Evolutionary conservation across 495 filamentous ascomycete species (phyloP).

Genomic region (Penicillium pancosmium): DNA sequence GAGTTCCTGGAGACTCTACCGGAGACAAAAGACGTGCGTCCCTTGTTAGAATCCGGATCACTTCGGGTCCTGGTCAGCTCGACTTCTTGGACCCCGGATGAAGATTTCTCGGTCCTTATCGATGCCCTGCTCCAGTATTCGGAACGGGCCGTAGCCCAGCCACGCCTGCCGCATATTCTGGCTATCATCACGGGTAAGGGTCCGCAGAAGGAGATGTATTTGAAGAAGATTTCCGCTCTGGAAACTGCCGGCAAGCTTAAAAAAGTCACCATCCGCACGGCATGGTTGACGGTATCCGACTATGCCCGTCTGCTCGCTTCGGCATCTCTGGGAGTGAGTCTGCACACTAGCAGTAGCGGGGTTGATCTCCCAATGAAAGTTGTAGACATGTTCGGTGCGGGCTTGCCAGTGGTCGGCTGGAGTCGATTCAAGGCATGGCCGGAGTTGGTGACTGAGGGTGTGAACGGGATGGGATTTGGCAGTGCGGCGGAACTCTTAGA

Average conservation of each 20-base stretch:
- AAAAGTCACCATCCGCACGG: conserved; percentile 72
- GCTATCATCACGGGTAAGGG: conserved; percentile 94
- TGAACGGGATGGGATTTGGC: conserved; percentile 81
- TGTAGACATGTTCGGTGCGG: conserved; percentile 96
- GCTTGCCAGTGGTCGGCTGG: conserved; percentile 89
- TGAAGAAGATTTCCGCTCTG: conserved; percentile 61
- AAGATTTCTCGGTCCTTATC: conserved; percentile 92
- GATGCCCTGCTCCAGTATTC: conserved; percentile 78
- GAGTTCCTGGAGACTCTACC: conserved; percentile 63
- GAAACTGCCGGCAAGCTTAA: conserved; percentile 59
- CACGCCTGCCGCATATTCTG: conserved; percentile 63
- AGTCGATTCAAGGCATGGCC: conserved; percentile 79
- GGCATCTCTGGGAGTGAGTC: conserved; percentile 85
- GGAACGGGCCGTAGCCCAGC: conserved; percentile 40
- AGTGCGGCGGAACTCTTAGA: conserved; percentile 61
- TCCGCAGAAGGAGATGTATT: conserved; percentile 76
- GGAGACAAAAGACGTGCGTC: conserved; percentile 58
- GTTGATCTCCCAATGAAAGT: conserved; percentile 99
- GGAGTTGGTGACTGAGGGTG: conserved; percentile 82
- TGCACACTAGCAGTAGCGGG: conserved; percentile 91
- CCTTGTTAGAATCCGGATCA: conserved; percentile 54
- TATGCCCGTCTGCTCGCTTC: conserved; percentile 86
- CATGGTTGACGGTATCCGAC: conserved; percentile 80
- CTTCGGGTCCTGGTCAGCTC: conserved; percentile 79
- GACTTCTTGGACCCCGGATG: conserved; percentile 95